Percentiles rank a stretch among this genome's conserved stretches.
Evolutionary conservation across 129 eudicot genomes (phyloP).

Genomic region (Heracleum sosnowskyi): DNA sequence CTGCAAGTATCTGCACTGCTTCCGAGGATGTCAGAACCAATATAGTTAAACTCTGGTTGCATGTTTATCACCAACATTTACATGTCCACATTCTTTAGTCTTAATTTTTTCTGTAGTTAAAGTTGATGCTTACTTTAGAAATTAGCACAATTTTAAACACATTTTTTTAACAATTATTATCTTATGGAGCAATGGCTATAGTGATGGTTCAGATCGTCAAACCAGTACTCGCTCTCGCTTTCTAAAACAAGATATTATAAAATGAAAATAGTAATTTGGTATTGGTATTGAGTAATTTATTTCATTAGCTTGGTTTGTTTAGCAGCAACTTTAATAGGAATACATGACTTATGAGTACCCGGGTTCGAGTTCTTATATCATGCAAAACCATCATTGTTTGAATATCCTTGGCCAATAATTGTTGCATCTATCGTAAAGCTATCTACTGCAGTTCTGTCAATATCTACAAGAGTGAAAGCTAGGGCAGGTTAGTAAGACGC

Average conservation of each 20-base stretch:
- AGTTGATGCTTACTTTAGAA: no score
- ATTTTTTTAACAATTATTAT: no score
- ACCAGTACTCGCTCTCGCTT: conserved; percentile 98
- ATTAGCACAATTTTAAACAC: no score
- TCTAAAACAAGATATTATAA: conserved; percentile 85
- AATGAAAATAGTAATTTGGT: conserved; percentile 91
- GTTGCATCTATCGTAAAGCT: conserved; percentile 79
- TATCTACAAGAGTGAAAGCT: conserved; percentile 80
- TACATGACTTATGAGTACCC: conserved; percentile 82
- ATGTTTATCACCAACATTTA: no score
- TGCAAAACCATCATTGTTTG: conserved; percentile 85
- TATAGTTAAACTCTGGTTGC: no score
- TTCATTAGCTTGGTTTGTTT: conserved; percentile 80
- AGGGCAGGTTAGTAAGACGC: conserved; percentile 86
- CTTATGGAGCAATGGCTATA: conserved; percentile 74
- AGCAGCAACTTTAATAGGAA: conserved; percentile 77
- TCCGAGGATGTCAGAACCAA: no score
- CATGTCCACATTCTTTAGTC: no score
- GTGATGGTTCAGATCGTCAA: conserved; percentile 91
- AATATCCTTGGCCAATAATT: conserved; percentile 81
- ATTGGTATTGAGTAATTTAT: conserved; percentile 87
- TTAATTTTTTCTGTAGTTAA: no score
- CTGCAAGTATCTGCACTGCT: no score
- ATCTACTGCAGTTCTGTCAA: conserved; percentile 81
- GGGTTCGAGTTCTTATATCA: conserved; percentile 72